phyloP scores from a whole-genome alignment of 805 yeast species.

The Lipomyces yamanashiensis region DNA sequence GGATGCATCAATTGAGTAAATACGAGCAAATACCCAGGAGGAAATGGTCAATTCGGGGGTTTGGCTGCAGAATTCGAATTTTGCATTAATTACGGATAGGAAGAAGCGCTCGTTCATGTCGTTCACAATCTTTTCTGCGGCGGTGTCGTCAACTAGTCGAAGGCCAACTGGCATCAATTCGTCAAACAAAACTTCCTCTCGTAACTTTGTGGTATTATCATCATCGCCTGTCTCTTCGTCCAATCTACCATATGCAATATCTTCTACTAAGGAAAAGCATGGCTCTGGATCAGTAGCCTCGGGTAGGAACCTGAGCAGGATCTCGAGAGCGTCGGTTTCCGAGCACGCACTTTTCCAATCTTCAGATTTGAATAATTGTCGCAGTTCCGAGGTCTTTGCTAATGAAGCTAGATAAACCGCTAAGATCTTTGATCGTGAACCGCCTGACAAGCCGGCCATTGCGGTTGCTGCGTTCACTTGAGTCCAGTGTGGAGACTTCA shows the following conservation, averaged over 20 bases:
- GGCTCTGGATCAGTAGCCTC: conserved; percentile 39
- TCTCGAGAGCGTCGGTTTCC: conserved; percentile 38
- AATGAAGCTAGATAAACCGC: conserved; percentile 23
- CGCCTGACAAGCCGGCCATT: conserved; percentile 3
- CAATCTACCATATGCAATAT: conserved; percentile 16
- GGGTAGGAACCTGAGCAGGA: conserved; percentile 43
- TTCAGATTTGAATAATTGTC: conserved; percentile 13
- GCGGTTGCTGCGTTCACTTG: background rate
- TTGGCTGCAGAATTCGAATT: conserved; percentile 37
- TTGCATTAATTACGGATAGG: background rate
- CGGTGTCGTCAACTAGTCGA: conserved; percentile 28
- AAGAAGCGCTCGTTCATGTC: background rate
- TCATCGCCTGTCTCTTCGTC: conserved; percentile 6
- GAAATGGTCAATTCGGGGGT: conserved; percentile 23
- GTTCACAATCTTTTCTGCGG: background rate
- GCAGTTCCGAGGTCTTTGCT: conserved; percentile 7
- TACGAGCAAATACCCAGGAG: conserved; percentile 41
- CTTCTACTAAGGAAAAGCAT: conserved; percentile 34
- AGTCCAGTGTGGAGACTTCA: background rate
- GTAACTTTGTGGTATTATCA: background rate
- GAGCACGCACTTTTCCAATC: conserved; percentile 7
- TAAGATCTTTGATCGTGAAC: background rate
- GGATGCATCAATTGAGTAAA: conserved; percentile 40
- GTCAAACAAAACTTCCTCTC: background rate
- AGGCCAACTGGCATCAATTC: conserved; percentile 16